Base-by-base conservation (phyloP, 805 yeast species). In the Yamadazyma laniorum region DNA sequence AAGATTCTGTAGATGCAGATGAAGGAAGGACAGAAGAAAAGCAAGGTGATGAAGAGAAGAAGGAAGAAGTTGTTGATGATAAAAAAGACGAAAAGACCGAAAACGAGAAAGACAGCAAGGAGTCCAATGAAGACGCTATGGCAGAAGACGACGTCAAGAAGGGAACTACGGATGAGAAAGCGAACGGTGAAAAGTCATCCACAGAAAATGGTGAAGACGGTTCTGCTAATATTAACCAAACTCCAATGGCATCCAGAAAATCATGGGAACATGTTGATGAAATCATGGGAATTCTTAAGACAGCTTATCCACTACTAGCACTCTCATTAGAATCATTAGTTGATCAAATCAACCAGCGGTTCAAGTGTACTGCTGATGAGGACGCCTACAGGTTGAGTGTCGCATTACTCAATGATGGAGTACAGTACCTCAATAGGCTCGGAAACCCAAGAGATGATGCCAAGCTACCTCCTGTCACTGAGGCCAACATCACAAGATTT, bases 201-300 rank as follows among this genome's bases (percentile, higher is more conserved):
- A 14, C 47, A 3, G 31, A 39, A 15, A 21, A 32, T 26, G 40
- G 21, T 12, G 34, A 40, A 14, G 25, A 43, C 4, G 29, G 18
- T 13, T 14, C 25, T 14, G 25, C 17, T 9, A 18, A 26, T 8
- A 22, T 21, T 13, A 19, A 41, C 41, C 25, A 37, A 37, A 23
- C 34, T 5, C 37, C 38, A 4, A 25, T 34, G 21, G 37, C 37
- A 3, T 50, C 55, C 25, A 77, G 79, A 40, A 91, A 86, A 60
- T 95, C 98, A 8, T 88, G 95, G 95, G 95, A 88, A 51, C 82
- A 91, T 53, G 90, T 90, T 18, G 82, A 77, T 37, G 98, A 91
- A 53, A 84, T 93, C 40, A 88, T 89, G 85, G 93, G 95, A 16
- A 90, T 93, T 39, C 68, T 95, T 58, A 93, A 93, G 58, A 95